These are phyloP conservation scores for Mesembryanthemum crystallinum DNA, from an alignment of 148 eudicot genomes.

Conservation along the genomic window DNA sequence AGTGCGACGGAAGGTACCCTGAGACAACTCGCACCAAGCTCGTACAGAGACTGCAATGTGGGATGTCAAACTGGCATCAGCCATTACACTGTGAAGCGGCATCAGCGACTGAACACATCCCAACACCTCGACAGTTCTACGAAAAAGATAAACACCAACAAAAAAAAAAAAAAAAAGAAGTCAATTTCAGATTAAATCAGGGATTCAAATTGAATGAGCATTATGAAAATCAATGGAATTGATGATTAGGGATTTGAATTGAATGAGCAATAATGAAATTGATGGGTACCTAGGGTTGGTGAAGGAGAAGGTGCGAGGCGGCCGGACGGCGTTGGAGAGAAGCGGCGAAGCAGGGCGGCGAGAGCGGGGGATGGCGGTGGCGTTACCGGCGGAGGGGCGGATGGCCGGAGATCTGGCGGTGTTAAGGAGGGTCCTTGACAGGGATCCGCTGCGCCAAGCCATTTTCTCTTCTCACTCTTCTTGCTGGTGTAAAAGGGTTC, in stretches of 20 bases:
- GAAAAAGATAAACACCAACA: not conserved
- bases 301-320: conserved; percentile 36
- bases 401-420: conserved; percentile 32
- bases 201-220: not conserved
- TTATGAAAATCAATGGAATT: no score
- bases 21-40: conserved; percentile 67
- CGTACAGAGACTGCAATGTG: conserved; percentile 46
- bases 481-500: no score
- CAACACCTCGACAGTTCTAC: conserved; percentile 37
- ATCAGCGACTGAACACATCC: conserved; percentile 49
- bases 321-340: conserved; percentile 16
- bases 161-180: not conserved
- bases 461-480: not conserved
- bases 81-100: conserved; percentile 53
- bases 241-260: no score
- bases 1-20: conserved; percentile 50
- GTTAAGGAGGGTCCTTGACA: conserved; percentile 39
- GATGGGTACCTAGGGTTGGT: conserved; percentile 29
- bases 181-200: not conserved
- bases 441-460: conserved; percentile 47
- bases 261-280: not conserved
- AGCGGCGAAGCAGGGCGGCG: conserved; percentile 33
- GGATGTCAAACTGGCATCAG: conserved; percentile 48
- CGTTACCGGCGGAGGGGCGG: conserved; percentile 22
- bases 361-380: conserved; percentile 28